Evolutionary conservation across 148 eudicot genomes (phyloP), one percentile per base, ranked within the genome.

Genomic region (Chenopodium formosanum): DNA sequence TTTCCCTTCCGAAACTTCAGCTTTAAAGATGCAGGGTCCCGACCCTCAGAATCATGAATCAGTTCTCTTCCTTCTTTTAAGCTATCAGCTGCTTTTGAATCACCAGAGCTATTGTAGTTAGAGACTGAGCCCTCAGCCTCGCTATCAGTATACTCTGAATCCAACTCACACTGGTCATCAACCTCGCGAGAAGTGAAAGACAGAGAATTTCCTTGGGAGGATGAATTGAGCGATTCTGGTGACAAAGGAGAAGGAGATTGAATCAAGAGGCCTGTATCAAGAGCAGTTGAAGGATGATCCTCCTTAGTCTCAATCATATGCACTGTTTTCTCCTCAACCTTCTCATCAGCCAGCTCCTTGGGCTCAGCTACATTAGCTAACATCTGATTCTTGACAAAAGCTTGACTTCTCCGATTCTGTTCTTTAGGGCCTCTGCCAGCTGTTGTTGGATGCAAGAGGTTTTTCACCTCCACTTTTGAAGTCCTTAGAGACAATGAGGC

Each of bases 1-100:
- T 86, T 93, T 58, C 93, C 94, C 85, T 88, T 90, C 80, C 87
- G 92, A 86, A 95, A 92, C 80, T 88, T 93, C 25, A 91, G 79
- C 85, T 92, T 90, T 79, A 76, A 31, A 27, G 88, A 53, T 46
- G 78, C 74, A 65, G 67, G 44, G 29, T 82, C 83, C 47, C 84
- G 79, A 74, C 85, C 87, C 78, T 73, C 82, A 67, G 90, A 81
- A 81, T 78, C 73, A 3, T 17, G 50, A 7, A 25, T 44, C 62
- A 34, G 29, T 6, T 62, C 60, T 52, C 65, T 72, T 37, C 80
- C 72, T n/a, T 63, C 67, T 6, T 78, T 31, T n/a, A 16, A 46
- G 52, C 70, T 27, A 27, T 58, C 72, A 17, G 81, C 85, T 53
- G 76, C 64, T 67, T 14, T 74, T 44, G 74, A 71, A 71, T 71